Evolutionary conservation across 352 stramenopile species (phyloP).

Genomic region (Pythium rhizo-oryzae): DNA sequence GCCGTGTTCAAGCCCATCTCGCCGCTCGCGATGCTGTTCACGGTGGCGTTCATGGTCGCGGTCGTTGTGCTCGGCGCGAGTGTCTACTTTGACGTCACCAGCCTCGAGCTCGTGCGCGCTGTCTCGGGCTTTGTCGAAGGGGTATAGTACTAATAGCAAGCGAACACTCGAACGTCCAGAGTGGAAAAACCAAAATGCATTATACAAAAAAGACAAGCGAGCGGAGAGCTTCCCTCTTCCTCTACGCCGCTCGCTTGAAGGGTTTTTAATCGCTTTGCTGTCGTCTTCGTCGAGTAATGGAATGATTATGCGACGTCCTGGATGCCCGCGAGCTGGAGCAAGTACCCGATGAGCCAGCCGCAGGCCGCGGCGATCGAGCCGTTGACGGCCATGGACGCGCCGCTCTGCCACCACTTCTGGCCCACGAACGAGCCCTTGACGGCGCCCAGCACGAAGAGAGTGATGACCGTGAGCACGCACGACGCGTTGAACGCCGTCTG

Average conservation of each 20-base stretch:
- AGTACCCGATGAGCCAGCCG: slow-evolving; percentile 82
- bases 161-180: neutral
- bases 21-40: slow-evolving; percentile 65
- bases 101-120: slow-evolving; percentile 54
- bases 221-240: neutral
- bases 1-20: slow-evolving; percentile 64
- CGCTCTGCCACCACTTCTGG: slow-evolving; percentile 72
- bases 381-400: slow-evolving; percentile 78
- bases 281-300: neutral
- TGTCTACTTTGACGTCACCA: slow-evolving; percentile 52
- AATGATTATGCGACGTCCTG: slow-evolving; percentile 61
- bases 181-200: neutral
- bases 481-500: slow-evolving; percentile 89
- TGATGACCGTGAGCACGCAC: slow-evolving; percentile 92
- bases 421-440: slow-evolving; percentile 90
- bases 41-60: slow-evolving; percentile 52
- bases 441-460: slow-evolving; percentile 93
- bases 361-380: slow-evolving; percentile 70
- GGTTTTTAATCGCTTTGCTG: neutral
- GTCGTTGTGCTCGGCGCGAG: slow-evolving; percentile 50
- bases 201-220: slow-evolving; percentile 6
- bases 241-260: neutral
- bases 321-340: slow-evolving; percentile 81
- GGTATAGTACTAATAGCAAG: slow-evolving; percentile 1
- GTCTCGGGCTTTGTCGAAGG: slow-evolving; percentile 70